Conservation (phyloP, 2,329 filamentous ascomycete species). For the Paecilomyces sp. region DNA sequence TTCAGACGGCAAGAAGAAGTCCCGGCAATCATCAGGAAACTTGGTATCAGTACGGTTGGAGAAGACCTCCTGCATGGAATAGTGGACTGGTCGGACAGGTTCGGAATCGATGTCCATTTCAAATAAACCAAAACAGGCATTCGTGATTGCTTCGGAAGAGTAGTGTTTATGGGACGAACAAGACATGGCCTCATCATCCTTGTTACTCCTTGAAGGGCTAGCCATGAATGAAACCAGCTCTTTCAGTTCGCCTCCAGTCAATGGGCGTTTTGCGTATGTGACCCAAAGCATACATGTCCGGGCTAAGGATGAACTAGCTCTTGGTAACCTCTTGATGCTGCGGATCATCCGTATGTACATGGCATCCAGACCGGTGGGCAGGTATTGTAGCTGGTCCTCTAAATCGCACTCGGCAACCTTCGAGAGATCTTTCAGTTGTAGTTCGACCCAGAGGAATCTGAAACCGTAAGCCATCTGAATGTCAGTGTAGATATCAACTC, state of each 20-base stretch:
- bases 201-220: neutral
- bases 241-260: neutral
- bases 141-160: neutral
- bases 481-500: neutral
- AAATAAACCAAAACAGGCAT: conserved; percentile 3
- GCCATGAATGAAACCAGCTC: neutral
- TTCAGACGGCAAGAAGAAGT: conserved; percentile 1
- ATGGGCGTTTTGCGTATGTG: neutral
- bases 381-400: neutral
- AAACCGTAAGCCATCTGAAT: neutral
- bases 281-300: conserved; percentile 5
- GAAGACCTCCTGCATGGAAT: conserved; percentile 5
- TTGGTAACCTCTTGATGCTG: conserved; percentile 2
- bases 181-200: neutral
- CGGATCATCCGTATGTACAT: conserved; percentile 4
- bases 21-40: conserved; percentile 1
- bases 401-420: neutral
- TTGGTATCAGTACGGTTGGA: neutral
- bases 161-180: neutral
- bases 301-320: conserved; percentile 1
- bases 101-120: neutral
- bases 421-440: conserved; percentile 6
- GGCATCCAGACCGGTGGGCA: conserved; percentile 2
- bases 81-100: conserved; percentile 4
- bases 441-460: conserved; percentile 6